Evolutionary conservation across 2,329 filamentous ascomycete species (phyloP), one percentile per base, ranked within the genome.

Genomic region (Cyphellophora europaea): DNA sequence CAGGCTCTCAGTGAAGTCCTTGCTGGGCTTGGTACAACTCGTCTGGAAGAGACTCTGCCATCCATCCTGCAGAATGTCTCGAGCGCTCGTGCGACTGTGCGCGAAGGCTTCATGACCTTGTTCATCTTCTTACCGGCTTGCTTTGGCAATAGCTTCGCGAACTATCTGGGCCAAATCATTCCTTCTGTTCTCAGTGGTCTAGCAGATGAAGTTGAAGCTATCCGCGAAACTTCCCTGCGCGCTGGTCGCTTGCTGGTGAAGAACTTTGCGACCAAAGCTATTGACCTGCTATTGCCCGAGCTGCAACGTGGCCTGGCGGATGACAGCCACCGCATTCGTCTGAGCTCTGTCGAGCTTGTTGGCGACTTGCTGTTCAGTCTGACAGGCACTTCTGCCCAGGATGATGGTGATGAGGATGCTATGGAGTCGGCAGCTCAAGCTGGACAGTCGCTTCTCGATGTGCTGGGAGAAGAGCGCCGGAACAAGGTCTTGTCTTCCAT

Each of bases 61-160:
- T 95, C 89, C 10, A 94, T 98, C 49, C 65, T 98, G 27, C 89
- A 96, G 53, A 98, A 98, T 53, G 89, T 94, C 47, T 79, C 86
- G 49, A 96, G 89, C 51, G 77, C 81, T 48, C 95, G 94, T 61
- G 58, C 91, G 12, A 78, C 87, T 36, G 86, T 98, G 45, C 79
- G 91, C 51, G 91, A 98, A 68, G 91, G 91, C 30, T 98, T 98
- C 67, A 98, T 98, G 91, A 95, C 91, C 5, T 73, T 98, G 27
- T 98, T 98, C 63, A 96, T 98, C 48, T 98, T 95, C 73, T 77
- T 98, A 65, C 91, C 91, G 10, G 91, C 94, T 35, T 98, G 91
- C 64, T 98, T 98, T 52, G 91, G 91, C 53, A 98, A 98, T 71
- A 93, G 88, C 59, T 98, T 98, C 54, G 82, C 91, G 49, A 87